Evolutionary conservation across 163 green algal genomes (phyloP), one percentile per base, ranked within the genome.

Genomic region (Smithsoniella earleae): DNA sequence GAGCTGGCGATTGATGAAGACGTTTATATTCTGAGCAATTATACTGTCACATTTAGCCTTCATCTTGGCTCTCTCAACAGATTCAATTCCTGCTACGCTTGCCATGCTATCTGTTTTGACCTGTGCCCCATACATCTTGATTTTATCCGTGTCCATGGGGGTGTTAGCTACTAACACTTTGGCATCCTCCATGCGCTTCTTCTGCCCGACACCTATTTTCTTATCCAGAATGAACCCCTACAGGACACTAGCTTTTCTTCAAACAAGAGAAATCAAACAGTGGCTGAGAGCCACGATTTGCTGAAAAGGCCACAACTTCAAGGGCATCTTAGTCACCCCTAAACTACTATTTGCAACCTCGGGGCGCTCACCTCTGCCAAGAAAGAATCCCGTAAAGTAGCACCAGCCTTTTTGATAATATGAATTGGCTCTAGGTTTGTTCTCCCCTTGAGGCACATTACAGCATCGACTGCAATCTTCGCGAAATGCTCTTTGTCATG

Each of bases 61-160:
- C 94, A 99, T 99, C 87, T 99, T 99, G 6, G 90, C 81, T 82
- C 93, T 95, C 85, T 99, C 94, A 8, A 94, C 94, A 49, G 83
- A 83, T 82, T 99, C 94, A 40, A 99, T 97, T 37, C 96, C 91
- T 0, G 88, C 92, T 72, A 97, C 87, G 84, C 91, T 62, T 5
- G 33, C 18, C 40, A 76, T 37, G 22, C 13, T 58, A 30, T 77
- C 52, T 0, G 37, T 77, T 27, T 65, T 75, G 49, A 99, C 94
- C 40, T 93, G 83, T 0, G 94, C 94, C 27, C 94, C 94, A 75
- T 99, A 99, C 81, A 99, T 98, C 85, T 99, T 99, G 84, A 99
- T 91, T 82, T 99, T 99, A 81, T 99, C 94, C 0, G 92, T 97
- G 85, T 99, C 94, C 94, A 99, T 99, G 36, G 94, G 78, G 1